phyloP scores from a whole-genome alignment of 805 yeast species.

The Ogataea minuta region DNA sequence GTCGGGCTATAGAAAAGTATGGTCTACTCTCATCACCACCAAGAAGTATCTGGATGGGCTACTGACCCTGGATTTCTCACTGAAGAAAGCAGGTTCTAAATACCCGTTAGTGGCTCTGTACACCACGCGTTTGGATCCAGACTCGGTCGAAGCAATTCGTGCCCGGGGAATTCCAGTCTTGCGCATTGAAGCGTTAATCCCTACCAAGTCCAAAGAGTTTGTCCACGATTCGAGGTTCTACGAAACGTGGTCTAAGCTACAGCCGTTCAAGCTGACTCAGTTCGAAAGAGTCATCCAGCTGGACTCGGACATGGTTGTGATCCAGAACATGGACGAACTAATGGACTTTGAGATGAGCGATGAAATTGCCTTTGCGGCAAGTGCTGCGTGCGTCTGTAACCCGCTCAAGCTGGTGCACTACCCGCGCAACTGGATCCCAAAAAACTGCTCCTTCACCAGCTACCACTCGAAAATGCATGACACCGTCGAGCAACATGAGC shows the following conservation, averaged over 20 bases:
- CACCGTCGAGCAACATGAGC: constrained; percentile 14
- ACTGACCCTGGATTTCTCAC: constrained; percentile 47
- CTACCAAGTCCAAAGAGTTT: constrained; percentile 43
- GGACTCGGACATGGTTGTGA: constrained; percentile 60
- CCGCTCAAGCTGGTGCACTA: constrained; percentile 52
- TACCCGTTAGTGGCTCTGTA: constrained; percentile 54
- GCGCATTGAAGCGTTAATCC: constrained; percentile 43
- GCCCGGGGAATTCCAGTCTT: constrained; percentile 40
- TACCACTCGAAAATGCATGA: constrained; percentile 26
- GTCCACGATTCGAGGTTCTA: constrained; percentile 51
- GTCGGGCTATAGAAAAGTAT: constrained; percentile 32
- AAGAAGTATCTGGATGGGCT: constrained; percentile 50
- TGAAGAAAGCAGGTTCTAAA: constrained; percentile 41
- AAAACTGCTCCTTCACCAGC: constrained; percentile 50
- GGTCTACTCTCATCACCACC: constrained; percentile 59
- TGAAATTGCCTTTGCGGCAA: constrained; percentile 48
- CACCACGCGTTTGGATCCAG: constrained; percentile 43
- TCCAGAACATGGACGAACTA: constrained; percentile 58
- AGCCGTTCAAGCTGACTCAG: constrained; percentile 49
- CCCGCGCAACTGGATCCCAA: constrained; percentile 50
- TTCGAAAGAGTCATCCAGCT: constrained; percentile 54
- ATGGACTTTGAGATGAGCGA: constrained; percentile 43
- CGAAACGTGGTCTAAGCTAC: constrained; percentile 63
- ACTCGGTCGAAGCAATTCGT: constrained; percentile 42
- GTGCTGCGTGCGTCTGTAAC: constrained; percentile 63